Evolutionary conservation across 306 rosid genomes (phyloP).

Genomic region (Corylus heterophylla): DNA sequence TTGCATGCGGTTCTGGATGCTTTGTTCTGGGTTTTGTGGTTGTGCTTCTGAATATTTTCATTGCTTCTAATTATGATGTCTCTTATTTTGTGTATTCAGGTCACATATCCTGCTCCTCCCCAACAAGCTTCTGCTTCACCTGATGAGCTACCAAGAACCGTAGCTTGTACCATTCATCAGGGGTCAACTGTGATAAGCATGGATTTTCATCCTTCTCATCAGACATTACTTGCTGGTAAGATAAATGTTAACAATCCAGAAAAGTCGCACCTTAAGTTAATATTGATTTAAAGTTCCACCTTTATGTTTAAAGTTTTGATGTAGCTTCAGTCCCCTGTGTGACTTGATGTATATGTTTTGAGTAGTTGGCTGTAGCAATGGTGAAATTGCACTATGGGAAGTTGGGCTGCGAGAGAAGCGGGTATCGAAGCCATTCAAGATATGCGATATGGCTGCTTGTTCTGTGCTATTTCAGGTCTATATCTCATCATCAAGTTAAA

Average conservation of each 20-base stretch:
- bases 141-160: conserved; percentile 48
- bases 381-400: conserved; percentile 67
- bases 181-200: conserved; percentile 46
- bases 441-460: conserved; percentile 34
- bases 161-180: conserved; percentile 45
- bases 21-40: conserved; percentile 1
- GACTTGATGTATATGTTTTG: conserved; percentile 29
- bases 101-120: conserved; percentile 32
- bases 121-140: conserved; percentile 36
- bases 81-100: conserved; percentile 30
- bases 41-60: conserved; percentile 20
- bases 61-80: conserved; percentile 19
- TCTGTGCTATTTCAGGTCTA: conserved; percentile 48
- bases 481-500: not conserved
- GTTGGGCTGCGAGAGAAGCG: conserved; percentile 42
- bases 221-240: conserved; percentile 58
- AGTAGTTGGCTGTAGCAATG: conserved; percentile 60
- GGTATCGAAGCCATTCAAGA: conserved; percentile 47
- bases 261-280: not conserved
- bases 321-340: not conserved
- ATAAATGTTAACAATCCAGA: not conserved
- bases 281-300: not conserved
- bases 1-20: conserved; percentile 16
- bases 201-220: conserved; percentile 62
- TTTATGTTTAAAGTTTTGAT: not conserved